Conservation (phyloP, 176 grass and related monocot species). For the Elymus sibiricus region DNA sequence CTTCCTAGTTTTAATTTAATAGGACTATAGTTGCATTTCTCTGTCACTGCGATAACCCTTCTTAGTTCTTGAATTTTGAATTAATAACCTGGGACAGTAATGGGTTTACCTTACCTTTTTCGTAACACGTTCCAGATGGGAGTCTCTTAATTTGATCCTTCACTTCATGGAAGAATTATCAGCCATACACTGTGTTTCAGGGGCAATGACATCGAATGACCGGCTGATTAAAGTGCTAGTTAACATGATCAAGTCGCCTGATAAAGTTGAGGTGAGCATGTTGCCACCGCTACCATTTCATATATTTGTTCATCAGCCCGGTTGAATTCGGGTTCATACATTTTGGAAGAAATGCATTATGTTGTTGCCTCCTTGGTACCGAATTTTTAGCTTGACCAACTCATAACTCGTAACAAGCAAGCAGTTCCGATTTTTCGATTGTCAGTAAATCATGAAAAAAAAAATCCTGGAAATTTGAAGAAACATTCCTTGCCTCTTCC, state of each 20-base stretch:
- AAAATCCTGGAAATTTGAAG: not conserved
- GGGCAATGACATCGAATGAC: constrained; percentile 54
- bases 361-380: not conserved
- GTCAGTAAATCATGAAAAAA: not conserved
- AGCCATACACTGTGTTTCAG: constrained; percentile 53
- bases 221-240: constrained; percentile 56
- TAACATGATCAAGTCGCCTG: constrained; percentile 67
- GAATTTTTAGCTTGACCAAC: constrained; percentile 13
- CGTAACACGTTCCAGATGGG: constrained; percentile 46
- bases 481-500: constrained; percentile 13
- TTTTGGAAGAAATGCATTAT: constrained; percentile 1
- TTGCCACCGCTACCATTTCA: constrained; percentile 7
- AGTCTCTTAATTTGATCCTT: constrained; percentile 64
- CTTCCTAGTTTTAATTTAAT: not conserved
- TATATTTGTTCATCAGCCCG: constrained; percentile 10
- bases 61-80: not conserved
- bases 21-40: not conserved
- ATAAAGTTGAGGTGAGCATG: constrained; percentile 87
- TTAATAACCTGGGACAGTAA: not conserved
- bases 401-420: not conserved
- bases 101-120: constrained; percentile 14
- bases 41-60: not conserved
- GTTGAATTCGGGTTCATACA: not conserved
- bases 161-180: constrained; percentile 78
- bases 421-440: not conserved